Evolutionary conservation across 805 yeast genomes (phyloP), one percentile per base, ranked within the genome.

Genomic region (Candida ponderosae): DNA sequence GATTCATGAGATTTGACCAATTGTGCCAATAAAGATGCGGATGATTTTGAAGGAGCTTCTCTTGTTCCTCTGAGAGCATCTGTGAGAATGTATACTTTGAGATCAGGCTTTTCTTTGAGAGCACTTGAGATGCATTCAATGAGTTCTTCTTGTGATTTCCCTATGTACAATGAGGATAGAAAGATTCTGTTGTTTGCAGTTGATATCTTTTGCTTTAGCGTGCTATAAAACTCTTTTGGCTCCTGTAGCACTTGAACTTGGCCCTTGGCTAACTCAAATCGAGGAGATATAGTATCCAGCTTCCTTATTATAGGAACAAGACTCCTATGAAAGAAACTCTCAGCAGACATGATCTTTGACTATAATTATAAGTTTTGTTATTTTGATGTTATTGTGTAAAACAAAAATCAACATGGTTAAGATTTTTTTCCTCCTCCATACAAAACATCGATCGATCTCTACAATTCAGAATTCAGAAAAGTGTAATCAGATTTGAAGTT

Each of bases 51-150:
- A 0, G 98, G 97, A 1, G 88, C 79, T 51, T 93, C 98, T 46
- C 98, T 72, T 0, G 97, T 90, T 0, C 96, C 96, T 47, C 98
- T 62, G 33, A 93, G 67, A 11, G 89, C 95, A 59, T 93, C 98
- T 6, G 89, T 71, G 36, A 93, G 65, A 19, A 93, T 77, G 40
- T 72, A 74, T 2, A 93, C 83, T 46, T 74, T 70, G 41, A 93
- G 66, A 18, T 75, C 61, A 3, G 79, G 72, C 42, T 84, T 86
- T 3, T 53, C 49, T 2, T 53, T 48, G 46, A 93, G 57, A 0
- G 96, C 89, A 6, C 62, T 56, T 13, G 71, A 70, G 4, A 93
- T 45, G 42, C 81, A 72, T 7, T 70, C 66, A 13, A 89, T 66
- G 19, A 93, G 69, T 41, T 90, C 97, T 34, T 71, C 62, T 56